A percentile compares a stretch with the other conserved stretches of the same genome.
Conservation (phyloP, 2,329 filamentous ascomycete genomes). For the Tolypocladium ovalisporum region DNA sequence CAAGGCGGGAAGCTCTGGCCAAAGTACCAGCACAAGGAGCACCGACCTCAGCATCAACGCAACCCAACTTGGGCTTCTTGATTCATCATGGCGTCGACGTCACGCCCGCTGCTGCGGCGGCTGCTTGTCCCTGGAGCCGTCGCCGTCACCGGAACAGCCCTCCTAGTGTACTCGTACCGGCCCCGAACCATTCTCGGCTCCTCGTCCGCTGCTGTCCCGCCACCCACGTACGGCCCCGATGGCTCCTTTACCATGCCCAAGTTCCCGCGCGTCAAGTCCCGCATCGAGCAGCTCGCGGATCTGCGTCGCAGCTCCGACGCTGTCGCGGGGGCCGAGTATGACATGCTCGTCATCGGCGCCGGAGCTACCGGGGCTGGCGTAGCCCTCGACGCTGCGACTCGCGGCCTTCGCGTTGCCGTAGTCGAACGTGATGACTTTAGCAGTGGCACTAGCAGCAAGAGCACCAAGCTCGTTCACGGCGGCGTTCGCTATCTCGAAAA, state of each 20-base stretch:
- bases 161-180: constrained; percentile 46
- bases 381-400: constrained; percentile 59
- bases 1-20: background rate
- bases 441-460: constrained; percentile 64
- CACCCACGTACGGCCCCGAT: constrained; percentile 57
- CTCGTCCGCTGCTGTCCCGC: constrained; percentile 57
- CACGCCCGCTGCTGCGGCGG: constrained; percentile 24
- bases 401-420: constrained; percentile 60
- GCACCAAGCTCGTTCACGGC: constrained; percentile 68
- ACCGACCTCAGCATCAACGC: background rate
- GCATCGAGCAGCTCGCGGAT: constrained; percentile 53
- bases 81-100: background rate
- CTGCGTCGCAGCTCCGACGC: constrained; percentile 31
- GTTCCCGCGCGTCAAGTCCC: constrained; percentile 52
- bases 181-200: constrained; percentile 62
- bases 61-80: background rate
- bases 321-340: constrained; percentile 40
- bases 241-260: constrained; percentile 56
- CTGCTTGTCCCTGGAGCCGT: constrained; percentile 30
- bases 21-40: background rate
- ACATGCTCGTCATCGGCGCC: constrained; percentile 59
- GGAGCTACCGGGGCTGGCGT: constrained; percentile 63
- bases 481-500: constrained; percentile 67
- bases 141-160: constrained; percentile 27
- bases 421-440: constrained; percentile 66